phyloP scores from a whole-genome alignment of 2,329 filamentous ascomycete species.

The Claviceps arundinis region DNA sequence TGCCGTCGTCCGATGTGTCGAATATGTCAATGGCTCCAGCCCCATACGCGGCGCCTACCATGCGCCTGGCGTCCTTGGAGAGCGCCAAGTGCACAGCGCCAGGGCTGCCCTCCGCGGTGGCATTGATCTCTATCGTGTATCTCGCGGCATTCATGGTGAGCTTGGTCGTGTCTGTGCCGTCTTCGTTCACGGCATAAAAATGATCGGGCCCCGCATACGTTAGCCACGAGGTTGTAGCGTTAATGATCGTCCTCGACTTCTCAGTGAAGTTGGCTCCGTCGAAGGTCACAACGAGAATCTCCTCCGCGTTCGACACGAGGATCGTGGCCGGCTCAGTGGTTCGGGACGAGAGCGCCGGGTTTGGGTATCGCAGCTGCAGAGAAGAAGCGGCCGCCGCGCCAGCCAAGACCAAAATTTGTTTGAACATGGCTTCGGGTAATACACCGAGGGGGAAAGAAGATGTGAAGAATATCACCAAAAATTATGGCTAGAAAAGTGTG shows the following conservation, averaged over 20 bases:
- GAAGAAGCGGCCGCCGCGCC: not conserved
- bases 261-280: conserved; percentile 26
- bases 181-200: conserved; percentile 37
- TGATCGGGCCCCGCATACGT: conserved; percentile 23
- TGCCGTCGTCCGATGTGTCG: conserved; percentile 24
- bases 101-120: conserved; percentile 19
- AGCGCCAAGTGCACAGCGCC: conserved; percentile 37
- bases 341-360: not conserved
- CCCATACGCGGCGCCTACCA: conserved; percentile 32
- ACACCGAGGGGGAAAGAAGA: not conserved
- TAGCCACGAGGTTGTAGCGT: conserved; percentile 34
- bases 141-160: conserved; percentile 23
- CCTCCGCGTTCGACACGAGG: conserved; percentile 26
- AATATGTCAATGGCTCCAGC: conserved; percentile 31
- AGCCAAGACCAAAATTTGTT: not conserved
- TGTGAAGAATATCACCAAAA: not conserved
- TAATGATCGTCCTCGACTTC: conserved; percentile 18
- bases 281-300: conserved; percentile 29
- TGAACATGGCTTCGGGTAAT: not conserved
- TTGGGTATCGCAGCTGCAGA: not conserved
- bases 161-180: conserved; percentile 23
- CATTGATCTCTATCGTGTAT: conserved; percentile 15
- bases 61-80: conserved; percentile 27
- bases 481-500: not conserved
- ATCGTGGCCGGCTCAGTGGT: conserved; percentile 10